phyloP scores from a whole-genome alignment of 192 early-diverging fungal species.

The Ambispora gerdemannii region DNA sequence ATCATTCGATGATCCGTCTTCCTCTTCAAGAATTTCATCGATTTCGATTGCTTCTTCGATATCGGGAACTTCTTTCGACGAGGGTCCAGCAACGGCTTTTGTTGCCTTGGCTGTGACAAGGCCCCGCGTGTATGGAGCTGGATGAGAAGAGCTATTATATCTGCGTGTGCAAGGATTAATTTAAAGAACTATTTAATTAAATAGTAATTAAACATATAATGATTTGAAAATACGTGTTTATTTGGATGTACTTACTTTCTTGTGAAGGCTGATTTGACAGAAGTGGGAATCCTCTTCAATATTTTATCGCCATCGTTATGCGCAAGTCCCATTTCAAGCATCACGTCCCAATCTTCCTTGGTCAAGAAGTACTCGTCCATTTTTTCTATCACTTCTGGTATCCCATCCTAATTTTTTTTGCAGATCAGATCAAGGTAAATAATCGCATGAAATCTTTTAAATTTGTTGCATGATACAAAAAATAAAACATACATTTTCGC shows the following conservation, averaged over 20 bases:
- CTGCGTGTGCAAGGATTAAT: constrained; percentile 34
- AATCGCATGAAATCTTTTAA: constrained; percentile 20
- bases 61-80: constrained; percentile 45
- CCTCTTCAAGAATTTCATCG: constrained; percentile 48
- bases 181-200: not conserved
- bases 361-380: constrained; percentile 94
- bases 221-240: not conserved
- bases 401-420: constrained; percentile 57
- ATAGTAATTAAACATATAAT: not conserved
- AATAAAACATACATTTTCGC: constrained; percentile 20
- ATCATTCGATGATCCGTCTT: constrained; percentile 24
- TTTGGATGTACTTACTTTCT: constrained; percentile 49
- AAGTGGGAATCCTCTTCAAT: constrained; percentile 53
- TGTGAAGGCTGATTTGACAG: constrained; percentile 78
- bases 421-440: constrained; percentile 27
- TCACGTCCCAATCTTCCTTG: constrained; percentile 83
- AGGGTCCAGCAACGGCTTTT: constrained; percentile 22
- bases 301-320: constrained; percentile 38
- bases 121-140: constrained; percentile 52
- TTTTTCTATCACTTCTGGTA: constrained; percentile 67
- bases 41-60: constrained; percentile 60
- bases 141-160: constrained; percentile 65
- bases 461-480: constrained; percentile 19
- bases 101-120: constrained; percentile 33
- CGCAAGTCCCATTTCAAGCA: constrained; percentile 76